phyloP scores from a whole-genome alignment of 2,329 filamentous ascomycete genomes.

The Dactylonectria macrodidyma region DNA sequence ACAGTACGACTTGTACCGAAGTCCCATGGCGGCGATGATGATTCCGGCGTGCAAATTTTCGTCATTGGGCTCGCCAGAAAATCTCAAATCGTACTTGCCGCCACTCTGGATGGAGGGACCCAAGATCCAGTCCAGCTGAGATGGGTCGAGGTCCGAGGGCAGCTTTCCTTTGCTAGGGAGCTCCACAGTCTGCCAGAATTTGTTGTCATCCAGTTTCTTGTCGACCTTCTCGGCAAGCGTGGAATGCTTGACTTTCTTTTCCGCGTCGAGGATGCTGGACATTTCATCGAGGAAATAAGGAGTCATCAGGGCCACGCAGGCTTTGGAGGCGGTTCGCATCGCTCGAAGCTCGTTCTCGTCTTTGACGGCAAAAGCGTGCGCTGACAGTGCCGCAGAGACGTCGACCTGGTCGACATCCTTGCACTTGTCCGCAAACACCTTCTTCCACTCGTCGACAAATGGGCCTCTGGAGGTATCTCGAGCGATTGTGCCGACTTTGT shows the following conservation, averaged over 20 bases:
- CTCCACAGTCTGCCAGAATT: constrained; percentile 89
- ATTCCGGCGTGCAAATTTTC: constrained; percentile 90
- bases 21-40: constrained; percentile 91
- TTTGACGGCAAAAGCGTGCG: constrained; percentile 89
- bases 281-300: constrained; percentile 99
- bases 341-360: constrained; percentile 94
- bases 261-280: constrained; percentile 94
- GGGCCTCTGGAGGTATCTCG: constrained; percentile 90
- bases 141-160: constrained; percentile 87
- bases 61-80: constrained; percentile 83
- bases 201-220: constrained; percentile 91
- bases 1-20: constrained; percentile 96
- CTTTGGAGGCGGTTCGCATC: constrained; percentile 94
- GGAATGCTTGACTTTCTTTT: constrained; percentile 96
- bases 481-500: constrained; percentile 88
- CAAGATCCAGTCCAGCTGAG: constrained; percentile 94
- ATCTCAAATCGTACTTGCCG: constrained; percentile 92
- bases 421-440: constrained; percentile 80
- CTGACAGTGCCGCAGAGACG: constrained; percentile 84
- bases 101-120: constrained; percentile 95
- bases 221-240: constrained; percentile 89
- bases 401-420: constrained; percentile 93
- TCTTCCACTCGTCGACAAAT: constrained; percentile 98
- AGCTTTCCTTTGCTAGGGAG: constrained; percentile 81
- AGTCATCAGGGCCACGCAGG: constrained; percentile 94